phyloP scores from a whole-genome alignment of 2,329 filamentous ascomycete species.

The Nakataea oryzae region DNA sequence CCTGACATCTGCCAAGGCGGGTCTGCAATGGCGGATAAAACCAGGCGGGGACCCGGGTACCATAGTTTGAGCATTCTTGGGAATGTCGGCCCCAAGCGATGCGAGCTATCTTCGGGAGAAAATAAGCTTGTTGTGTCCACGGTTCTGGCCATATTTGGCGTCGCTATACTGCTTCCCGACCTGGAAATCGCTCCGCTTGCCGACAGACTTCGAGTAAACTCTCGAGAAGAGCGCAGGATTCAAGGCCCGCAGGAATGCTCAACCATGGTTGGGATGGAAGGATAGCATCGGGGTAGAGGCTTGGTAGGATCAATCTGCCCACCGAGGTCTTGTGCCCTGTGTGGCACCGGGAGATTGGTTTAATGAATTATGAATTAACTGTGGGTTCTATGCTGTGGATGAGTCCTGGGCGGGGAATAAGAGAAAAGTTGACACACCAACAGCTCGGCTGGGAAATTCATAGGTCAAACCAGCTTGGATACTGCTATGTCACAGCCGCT shows the following conservation, averaged over 20 bases:
- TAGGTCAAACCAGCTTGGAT: neutral
- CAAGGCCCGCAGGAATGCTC: neutral
- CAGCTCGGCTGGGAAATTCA: neutral
- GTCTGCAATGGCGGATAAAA: neutral
- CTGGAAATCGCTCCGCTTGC: neutral
- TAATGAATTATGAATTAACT: neutral
- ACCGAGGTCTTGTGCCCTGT: neutral
- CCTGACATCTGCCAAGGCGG: neutral
- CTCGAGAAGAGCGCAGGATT: neutral
- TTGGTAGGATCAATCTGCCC: neutral
- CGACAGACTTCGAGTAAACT: neutral
- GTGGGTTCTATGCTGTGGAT: neutral
- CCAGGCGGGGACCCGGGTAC: neutral
- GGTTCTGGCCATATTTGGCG: neutral
- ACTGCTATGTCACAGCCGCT: neutral
- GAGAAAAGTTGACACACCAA: neutral
- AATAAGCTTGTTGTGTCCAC: neutral
- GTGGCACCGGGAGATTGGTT: neutral
- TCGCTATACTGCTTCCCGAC: neutral
- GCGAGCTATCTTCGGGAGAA: neutral
- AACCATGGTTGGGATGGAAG: neutral
- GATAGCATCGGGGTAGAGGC: neutral
- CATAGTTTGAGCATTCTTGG: neutral
- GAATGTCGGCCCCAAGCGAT: neutral
- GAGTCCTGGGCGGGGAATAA: neutral